Conservation (phyloP, 1,284 basidiomycete species). For the Anthracocystis setariae region DNA sequence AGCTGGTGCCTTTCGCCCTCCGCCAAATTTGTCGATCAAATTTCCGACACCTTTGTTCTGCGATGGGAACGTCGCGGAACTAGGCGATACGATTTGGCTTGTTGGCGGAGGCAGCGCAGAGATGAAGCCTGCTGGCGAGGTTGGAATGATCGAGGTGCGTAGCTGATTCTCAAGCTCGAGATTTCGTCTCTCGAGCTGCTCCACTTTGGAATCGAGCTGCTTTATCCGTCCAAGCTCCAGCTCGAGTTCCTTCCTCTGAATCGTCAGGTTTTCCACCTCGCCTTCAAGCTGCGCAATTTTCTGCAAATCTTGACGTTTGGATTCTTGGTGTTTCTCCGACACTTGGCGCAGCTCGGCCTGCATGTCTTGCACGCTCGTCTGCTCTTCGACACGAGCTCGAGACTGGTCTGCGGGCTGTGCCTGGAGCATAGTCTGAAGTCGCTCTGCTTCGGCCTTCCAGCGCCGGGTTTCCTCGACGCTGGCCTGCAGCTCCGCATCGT, state of each 20-base stretch:
- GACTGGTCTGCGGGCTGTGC: constrained; percentile 3
- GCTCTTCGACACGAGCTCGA: constrained; percentile 4
- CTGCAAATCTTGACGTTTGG: constrained; percentile 8
- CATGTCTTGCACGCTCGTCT: constrained; percentile 12
- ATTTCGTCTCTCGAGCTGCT: constrained; percentile 14
- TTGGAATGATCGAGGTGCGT: constrained; percentile 8
- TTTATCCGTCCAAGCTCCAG: constrained; percentile 11
- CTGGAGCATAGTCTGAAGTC: constrained; percentile 14
- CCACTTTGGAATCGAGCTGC: constrained; percentile 24
- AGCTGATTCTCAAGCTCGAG: constrained; percentile 30
- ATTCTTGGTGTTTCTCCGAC: constrained; percentile 8
- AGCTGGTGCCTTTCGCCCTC: constrained; percentile 21
- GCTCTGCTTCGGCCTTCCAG: constrained; percentile 27
- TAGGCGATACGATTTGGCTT: constrained; percentile 16
- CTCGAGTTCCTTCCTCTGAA: constrained; percentile 16
- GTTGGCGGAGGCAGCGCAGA: constrained; percentile 14
- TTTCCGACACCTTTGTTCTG: constrained; percentile 40
- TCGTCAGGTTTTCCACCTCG: constrained; percentile 8
- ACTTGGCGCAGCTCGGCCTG: constrained; percentile 16
- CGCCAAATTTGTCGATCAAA: constrained; percentile 43
- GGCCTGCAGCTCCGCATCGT: constrained; percentile 11
- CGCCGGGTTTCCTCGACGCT: constrained; percentile 15
- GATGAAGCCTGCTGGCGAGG: constrained; percentile 18
- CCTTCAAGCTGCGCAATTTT: constrained; percentile 12
- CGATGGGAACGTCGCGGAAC: constrained; percentile 5